A percentile compares a stretch with the other conserved stretches of the same genome.
These are phyloP conservation scores for Forsythia viridissima DNA, from an alignment of 257 asterid species.

Conservation along the genomic window DNA sequence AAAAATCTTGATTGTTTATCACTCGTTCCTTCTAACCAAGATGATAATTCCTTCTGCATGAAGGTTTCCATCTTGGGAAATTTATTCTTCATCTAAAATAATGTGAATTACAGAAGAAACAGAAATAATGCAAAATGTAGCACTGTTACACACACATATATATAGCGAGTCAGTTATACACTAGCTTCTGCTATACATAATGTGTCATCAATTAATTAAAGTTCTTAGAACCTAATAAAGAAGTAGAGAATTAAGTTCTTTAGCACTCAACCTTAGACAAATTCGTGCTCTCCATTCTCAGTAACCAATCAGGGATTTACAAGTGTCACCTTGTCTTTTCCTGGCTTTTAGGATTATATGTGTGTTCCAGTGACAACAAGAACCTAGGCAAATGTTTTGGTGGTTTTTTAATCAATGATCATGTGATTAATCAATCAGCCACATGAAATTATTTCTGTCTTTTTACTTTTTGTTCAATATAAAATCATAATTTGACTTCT, in stretches of 20 bases:
- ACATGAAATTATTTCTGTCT: conserved; percentile 36
- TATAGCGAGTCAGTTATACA: not conserved
- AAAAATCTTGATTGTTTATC: conserved; percentile 28
- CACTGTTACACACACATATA: conserved; percentile 29
- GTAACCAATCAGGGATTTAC: conserved; percentile 44
- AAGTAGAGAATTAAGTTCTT: not conserved
- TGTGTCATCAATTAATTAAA: not conserved
- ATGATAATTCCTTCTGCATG: conserved; percentile 43
- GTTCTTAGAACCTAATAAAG: not conserved
- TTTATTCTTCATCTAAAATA: conserved; percentile 30
- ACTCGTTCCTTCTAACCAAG: conserved; percentile 26
- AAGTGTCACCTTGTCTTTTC: conserved; percentile 39
- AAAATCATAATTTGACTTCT: conserved; percentile 3
- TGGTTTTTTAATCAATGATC: conserved; percentile 32
- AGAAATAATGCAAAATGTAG: conserved; percentile 34
- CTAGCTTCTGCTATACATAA: too few relatives aligned
- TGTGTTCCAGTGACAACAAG: conserved; percentile 48
- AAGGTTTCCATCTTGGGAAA: conserved; percentile 40
- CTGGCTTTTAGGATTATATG: conserved; percentile 38
- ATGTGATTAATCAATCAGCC: conserved; percentile 50
- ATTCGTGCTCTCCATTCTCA: conserved; percentile 64
- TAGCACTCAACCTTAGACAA: not conserved
- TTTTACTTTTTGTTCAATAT: conserved; percentile 22
- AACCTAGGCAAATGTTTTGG: conserved; percentile 19
- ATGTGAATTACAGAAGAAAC: conserved; percentile 16